phyloP scores from a whole-genome alignment of 495 filamentous ascomycete genomes.

The Durotheca rogersii region DNA sequence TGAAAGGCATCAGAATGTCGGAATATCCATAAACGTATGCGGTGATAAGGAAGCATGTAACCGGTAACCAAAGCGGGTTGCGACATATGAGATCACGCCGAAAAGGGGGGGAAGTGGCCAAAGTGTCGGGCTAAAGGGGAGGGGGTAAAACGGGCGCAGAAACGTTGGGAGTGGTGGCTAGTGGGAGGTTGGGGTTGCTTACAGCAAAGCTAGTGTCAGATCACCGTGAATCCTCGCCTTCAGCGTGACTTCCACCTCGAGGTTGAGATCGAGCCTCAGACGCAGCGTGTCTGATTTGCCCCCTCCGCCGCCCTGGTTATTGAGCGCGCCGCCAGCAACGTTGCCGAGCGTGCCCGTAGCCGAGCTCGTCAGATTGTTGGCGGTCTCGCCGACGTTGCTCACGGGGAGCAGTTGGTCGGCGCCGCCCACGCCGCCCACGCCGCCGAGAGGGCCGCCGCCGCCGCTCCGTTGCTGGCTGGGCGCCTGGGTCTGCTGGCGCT shows the following conservation, averaged over 20 bases:
- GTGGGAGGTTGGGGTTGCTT: slow-evolving; percentile 39
- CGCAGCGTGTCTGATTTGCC: slow-evolving; percentile 71
- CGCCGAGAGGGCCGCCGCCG: slow-evolving; percentile 56
- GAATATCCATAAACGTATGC: slow-evolving; percentile 2
- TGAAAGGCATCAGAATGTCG: slow-evolving; percentile 27
- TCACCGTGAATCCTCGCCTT: slow-evolving; percentile 95
- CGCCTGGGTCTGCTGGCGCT: slow-evolving; percentile 43
- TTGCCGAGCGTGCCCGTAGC: slow-evolving; percentile 61
- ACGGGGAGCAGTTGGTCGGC: slow-evolving; percentile 41
- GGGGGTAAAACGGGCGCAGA: background rate
- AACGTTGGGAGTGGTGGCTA: background rate
- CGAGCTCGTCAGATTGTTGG: slow-evolving; percentile 60
- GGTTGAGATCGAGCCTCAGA: slow-evolving; percentile 77
- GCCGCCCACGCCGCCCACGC: slow-evolving; percentile 51
- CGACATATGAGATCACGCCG: background rate
- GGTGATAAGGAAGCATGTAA: slow-evolving; percentile 9
- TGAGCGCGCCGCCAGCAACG: slow-evolving; percentile 50
- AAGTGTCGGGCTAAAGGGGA: background rate
- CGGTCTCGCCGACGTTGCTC: slow-evolving; percentile 64
- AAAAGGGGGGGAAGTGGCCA: background rate
- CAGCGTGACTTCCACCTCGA: slow-evolving; percentile 86
- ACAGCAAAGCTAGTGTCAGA: slow-evolving; percentile 82
- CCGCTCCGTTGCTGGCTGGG: slow-evolving; percentile 40
- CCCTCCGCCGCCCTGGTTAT: slow-evolving; percentile 31
- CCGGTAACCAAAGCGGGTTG: slow-evolving; percentile 9